phyloP scores from a whole-genome alignment of 306 rosid species.

The Pyrus bretschneideri region DNA sequence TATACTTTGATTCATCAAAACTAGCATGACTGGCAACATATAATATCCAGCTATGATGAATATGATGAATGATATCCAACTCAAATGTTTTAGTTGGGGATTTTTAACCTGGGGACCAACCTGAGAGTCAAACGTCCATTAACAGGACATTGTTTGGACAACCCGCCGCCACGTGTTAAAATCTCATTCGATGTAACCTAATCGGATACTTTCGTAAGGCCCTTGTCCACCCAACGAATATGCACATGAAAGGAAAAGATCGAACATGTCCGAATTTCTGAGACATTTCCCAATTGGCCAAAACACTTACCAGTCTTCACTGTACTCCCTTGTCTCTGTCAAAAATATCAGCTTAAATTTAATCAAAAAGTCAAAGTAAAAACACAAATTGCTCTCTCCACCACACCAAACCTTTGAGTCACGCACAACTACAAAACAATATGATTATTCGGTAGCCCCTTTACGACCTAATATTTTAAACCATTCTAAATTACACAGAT shows the following conservation, averaged over 20 bases:
- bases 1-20: neutral
- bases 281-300: slow-evolving; percentile 24
- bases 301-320: slow-evolving; percentile 3
- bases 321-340: neutral
- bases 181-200: neutral
- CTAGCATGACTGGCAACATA: neutral
- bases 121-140: neutral
- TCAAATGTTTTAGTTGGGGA: neutral
- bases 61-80: neutral
- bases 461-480: too few species aligned
- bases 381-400: neutral
- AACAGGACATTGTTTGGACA: neutral
- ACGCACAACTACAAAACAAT: neutral
- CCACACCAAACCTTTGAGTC: neutral
- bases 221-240: slow-evolving; percentile 21
- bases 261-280: slow-evolving; percentile 41
- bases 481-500: too few species aligned
- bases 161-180: slow-evolving; percentile 5
- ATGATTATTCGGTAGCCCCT: neutral
- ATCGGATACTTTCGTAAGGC: neutral
- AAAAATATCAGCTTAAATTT: neutral
- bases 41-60: too few species aligned
- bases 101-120: neutral
- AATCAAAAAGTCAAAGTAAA: neutral
- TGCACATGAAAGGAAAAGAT: slow-evolving; percentile 15